Base-by-base conservation (phyloP, 495 filamentous ascomycete species). In the Penicillium subrubescens region DNA sequence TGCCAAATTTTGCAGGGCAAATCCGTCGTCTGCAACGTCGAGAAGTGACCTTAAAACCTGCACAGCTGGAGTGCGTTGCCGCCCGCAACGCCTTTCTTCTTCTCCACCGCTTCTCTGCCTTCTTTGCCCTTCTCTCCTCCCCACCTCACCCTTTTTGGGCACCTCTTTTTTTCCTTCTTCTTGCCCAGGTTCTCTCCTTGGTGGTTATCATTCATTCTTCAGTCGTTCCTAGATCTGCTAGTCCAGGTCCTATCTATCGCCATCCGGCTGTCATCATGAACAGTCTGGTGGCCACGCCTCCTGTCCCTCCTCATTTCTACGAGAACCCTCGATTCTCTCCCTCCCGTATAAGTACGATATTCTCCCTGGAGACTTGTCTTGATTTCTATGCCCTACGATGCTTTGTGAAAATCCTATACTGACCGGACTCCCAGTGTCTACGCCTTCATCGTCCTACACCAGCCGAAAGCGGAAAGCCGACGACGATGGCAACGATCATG, bases 391-490 rank as follows among this genome's bases (percentile, higher is more conserved):
- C 33, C 46, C 21, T 34, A 23, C 14, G 46, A 17, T 57, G 41
- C 56, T 46, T 48, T 50, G 62, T 39, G 14, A 12, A 57, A 25
- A 14, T 15, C 10, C 27, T 3, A 52, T 61, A 61, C 71, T 81
- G 56, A 77, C 67, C 60, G 11, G 55, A 33, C 14, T 66, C 57
- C 50, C 63, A 88, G 87, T 84, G 80, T 85, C 86, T 66, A 77
- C 82, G 78, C 67, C 84, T 77, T 71, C 77, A 64, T 77, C 84
- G 71, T 76, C 78, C 71, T 77, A 77, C 72, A 81, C 64, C 72
- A 85, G 68, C 73, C 86, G 91, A 69, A 97, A 97, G 83, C 89
- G 93, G 79, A 96, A 96, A 81, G 92, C 90, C 63, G 91, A 92
- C 64, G 93, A 96, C 62, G 91, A 95, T 68, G 76, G 78, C 69